Conservation (phyloP, 1,139 yeast species). For the Saccharomyces hybrid region DNA sequence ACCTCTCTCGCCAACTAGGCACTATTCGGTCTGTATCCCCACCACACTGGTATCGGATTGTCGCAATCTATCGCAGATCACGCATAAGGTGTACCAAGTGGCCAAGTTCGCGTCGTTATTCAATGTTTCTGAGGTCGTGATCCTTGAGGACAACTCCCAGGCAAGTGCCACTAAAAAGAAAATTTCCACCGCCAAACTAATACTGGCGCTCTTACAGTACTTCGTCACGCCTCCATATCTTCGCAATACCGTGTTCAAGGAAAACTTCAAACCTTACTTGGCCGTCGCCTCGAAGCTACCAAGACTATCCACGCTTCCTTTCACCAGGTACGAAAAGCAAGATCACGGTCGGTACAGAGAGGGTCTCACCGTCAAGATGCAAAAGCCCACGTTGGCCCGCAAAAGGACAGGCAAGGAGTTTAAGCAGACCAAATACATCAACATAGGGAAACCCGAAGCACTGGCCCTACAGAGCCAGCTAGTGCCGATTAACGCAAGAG, state of each 20-base stretch:
- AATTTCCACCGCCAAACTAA: slow-evolving; percentile 40
- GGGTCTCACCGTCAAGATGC: slow-evolving; percentile 63
- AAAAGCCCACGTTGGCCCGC: slow-evolving; percentile 33
- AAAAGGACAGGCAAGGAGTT: slow-evolving; percentile 36
- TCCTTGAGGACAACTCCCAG: slow-evolving; percentile 42
- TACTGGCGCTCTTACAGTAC: slow-evolving; percentile 69
- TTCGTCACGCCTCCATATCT: slow-evolving; percentile 85
- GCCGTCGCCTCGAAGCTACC: slow-evolving; percentile 66
- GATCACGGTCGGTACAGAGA: slow-evolving; percentile 40
- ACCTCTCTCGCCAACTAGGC: slow-evolving; percentile 21
- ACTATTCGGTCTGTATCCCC: slow-evolving; percentile 56
- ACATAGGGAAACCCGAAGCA: slow-evolving; percentile 56
- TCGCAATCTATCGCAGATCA: slow-evolving; percentile 61
- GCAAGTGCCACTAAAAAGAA: slow-evolving; percentile 10
- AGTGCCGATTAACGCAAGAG: slow-evolving; percentile 72
- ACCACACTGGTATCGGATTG: slow-evolving; percentile 55
- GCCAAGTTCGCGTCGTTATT: slow-evolving; percentile 67
- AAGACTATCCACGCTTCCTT: slow-evolving; percentile 64
- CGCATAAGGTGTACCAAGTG: slow-evolving; percentile 65
- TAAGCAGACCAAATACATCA: slow-evolving; percentile 61
- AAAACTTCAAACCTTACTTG: slow-evolving; percentile 41
- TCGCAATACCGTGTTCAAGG: slow-evolving; percentile 53
- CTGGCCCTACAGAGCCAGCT: slow-evolving; percentile 53
- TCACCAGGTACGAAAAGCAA: slow-evolving; percentile 45
- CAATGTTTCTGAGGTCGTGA: slow-evolving; percentile 63